Base-by-base conservation (phyloP, 2,329 filamentous ascomycete species). In the Stagonosporopsis chrysanthemi region DNA sequence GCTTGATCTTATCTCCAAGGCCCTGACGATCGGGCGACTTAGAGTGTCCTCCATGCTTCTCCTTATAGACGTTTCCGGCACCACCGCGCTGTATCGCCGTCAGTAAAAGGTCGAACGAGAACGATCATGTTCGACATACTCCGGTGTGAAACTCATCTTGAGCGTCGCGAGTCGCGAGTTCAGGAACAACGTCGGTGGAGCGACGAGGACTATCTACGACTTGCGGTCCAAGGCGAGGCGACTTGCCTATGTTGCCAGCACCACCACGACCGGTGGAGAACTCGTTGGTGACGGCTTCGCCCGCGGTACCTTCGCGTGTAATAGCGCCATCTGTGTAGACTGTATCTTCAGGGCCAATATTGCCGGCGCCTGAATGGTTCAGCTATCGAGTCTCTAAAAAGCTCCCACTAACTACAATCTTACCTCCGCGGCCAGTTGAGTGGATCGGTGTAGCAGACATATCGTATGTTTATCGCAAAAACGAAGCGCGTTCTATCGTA, bases 351-450 rank as follows among this genome's bases (percentile, higher is more conserved):
- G 75, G 77, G 55, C 82, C 80, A 60, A 86, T 86, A 71, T 87
- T 87, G 61, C 84, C 84, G 60, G 83, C 81, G 62, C 84, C 84
- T 86, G 58, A 31, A 19, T 24, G 33, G 6, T 24, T 55, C 38
- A 45, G 44, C 69, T 46, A 65, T 60, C 46, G 26, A 19, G 23
- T 33, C 38, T 4, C 35, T 15, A 29, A 35, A 22, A 14, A 15
- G 36, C 23, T 24, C n/a, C 23, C 19, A 15, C 5, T 6, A 24
- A 15, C 22, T 47, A 23, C 41, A 40, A 36, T 56, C 75, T 57
- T 76, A 85, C 84, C 84, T 74, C 84, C 84, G 62, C 84, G 83
- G 56, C 84, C 84, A 63, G 85, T 85, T 22, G 84, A 86, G 60
- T 82, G 79, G 52, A 83, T 76, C 7, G 77, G 78, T 47, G 60